A percentile compares a stretch with the other conserved stretches of the same genome.
Conservation (phyloP, 495 filamentous ascomycete species). For the Podospora didyma region DNA sequence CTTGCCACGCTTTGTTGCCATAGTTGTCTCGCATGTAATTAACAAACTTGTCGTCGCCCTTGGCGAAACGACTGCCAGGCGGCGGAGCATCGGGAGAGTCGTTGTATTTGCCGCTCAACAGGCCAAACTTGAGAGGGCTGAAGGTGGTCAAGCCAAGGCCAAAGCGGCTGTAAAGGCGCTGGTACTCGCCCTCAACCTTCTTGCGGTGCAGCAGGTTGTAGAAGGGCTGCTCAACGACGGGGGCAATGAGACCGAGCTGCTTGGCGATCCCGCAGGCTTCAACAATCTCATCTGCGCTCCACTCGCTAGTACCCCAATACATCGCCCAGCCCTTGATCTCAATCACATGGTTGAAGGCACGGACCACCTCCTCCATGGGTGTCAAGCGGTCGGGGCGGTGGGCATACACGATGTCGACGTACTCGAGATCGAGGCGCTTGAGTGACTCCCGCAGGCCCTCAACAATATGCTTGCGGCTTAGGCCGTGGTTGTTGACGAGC, state of each 20-base stretch:
- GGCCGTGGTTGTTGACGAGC: slow-evolving; percentile 46
- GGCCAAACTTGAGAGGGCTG: slow-evolving; percentile 61
- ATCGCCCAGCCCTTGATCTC: slow-evolving; percentile 58
- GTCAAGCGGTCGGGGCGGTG: slow-evolving; percentile 70
- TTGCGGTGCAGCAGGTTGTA: slow-evolving; percentile 55
- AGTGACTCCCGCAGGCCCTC: slow-evolving; percentile 62
- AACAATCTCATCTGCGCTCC: slow-evolving; percentile 52
- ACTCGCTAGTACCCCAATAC: slow-evolving; percentile 65
- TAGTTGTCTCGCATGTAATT: slow-evolving; percentile 31
- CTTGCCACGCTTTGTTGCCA: slow-evolving; percentile 25
- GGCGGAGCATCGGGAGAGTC: slow-evolving; percentile 49
- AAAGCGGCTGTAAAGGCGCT: slow-evolving; percentile 56
- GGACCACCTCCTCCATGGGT: slow-evolving; percentile 73
- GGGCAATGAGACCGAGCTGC: slow-evolving; percentile 53
- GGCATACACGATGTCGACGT: slow-evolving; percentile 70
- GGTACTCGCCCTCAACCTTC: slow-evolving; percentile 61
- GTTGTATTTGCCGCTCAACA: slow-evolving; percentile 77
- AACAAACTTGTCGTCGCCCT: slow-evolving; percentile 32
- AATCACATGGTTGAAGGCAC: slow-evolving; percentile 71
- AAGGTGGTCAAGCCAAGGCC: slow-evolving; percentile 67
- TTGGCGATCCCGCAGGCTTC: slow-evolving; percentile 53
- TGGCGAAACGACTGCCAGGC: slow-evolving; percentile 44
- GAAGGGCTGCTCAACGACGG: slow-evolving; percentile 55
- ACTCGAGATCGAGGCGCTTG: slow-evolving; percentile 58
- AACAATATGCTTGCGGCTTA: slow-evolving; percentile 70